Conservation (phyloP, 139 green algal genomes). For the Asterochloris sp. region DNA sequence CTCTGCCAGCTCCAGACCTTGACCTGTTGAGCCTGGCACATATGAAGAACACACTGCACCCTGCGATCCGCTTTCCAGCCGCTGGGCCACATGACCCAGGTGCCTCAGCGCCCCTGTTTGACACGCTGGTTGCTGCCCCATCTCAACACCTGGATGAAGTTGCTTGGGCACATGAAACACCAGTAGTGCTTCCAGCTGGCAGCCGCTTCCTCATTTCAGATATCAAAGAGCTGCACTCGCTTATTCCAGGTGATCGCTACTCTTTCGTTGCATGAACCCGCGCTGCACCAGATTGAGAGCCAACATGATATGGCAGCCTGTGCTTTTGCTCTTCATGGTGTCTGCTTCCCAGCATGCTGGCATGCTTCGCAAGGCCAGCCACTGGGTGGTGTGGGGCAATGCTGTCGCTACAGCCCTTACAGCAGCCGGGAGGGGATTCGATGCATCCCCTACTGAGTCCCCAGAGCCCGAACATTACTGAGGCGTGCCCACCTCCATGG, state of each 20-base stretch:
- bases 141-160: background rate
- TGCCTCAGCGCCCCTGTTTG: constrained; percentile 29
- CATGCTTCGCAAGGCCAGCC: background rate
- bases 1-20: background rate
- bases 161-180: constrained; percentile 15
- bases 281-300: background rate
- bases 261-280: background rate
- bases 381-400: background rate
- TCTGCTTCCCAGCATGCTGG: background rate
- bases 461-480: background rate
- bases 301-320: background rate
- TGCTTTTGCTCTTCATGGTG: background rate
- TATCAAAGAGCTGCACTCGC: constrained; percentile 27
- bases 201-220: constrained; percentile 52
- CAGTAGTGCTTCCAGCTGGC: constrained; percentile 40
- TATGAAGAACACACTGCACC: constrained; percentile 26
- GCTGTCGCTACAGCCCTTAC: background rate
- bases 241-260: constrained; percentile 28
- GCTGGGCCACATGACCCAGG: background rate
- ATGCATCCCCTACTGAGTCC: background rate
- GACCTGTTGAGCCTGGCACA: constrained; percentile 24
- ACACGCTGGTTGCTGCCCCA: constrained; percentile 1
- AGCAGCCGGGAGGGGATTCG: background rate
- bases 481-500: background rate
- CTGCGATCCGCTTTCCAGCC: constrained; percentile 22